Base-by-base conservation (phyloP, 805 yeast species). In the Ogataea salicorniae region DNA sequence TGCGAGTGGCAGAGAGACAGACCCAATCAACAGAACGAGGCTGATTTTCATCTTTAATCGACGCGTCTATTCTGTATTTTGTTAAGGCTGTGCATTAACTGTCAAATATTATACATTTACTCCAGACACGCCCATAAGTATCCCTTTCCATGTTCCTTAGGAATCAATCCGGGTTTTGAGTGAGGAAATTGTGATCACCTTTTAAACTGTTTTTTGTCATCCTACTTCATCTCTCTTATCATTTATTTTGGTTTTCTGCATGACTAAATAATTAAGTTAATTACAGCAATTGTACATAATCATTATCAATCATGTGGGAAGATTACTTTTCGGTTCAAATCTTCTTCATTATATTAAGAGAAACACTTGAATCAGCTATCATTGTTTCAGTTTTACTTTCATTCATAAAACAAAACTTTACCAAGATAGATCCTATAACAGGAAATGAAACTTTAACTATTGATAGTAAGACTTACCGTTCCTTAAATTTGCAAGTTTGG, bases 281-380 rank as follows among this genome's bases (percentile, higher is more conserved):
- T 6, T 14, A 33, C 11, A 26, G 2, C 33, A 11, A n/a, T 7
- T n/a, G 5, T 95, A 87, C 87, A 7, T 17, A 38, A 47, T 17
- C 4, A 8, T 18, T 7, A n/a, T 6, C 20, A 16, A 34, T 6
- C 35, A 60, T 63, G 63, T 62, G 67, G 66, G 80, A 74, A 41
- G 73, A 78, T 40, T 71, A 73, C 47, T 85, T 85, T 64, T 84
- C 89, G 2, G 78, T 83, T 43, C 89, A 84, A 67, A 81, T 84
- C 34, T 85, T 84, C 60, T 81, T 85, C 61, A 85, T 85, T 45
- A 81, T 84, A 34, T 63, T 85, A 23, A 70, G 94, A 57, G 94
- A 85, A 60, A 82, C 91, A 0, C 61, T 85, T 45, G 94, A 85
- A 65, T 81, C 82, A 61, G 84, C 87, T n/a, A 78, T 85, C 48